Percentiles rank a stretch among this genome's conserved stretches.
These are phyloP conservation scores for Leishmania tropica DNA, from an alignment of 208 protist genomes.

Conservation along the genomic window DNA sequence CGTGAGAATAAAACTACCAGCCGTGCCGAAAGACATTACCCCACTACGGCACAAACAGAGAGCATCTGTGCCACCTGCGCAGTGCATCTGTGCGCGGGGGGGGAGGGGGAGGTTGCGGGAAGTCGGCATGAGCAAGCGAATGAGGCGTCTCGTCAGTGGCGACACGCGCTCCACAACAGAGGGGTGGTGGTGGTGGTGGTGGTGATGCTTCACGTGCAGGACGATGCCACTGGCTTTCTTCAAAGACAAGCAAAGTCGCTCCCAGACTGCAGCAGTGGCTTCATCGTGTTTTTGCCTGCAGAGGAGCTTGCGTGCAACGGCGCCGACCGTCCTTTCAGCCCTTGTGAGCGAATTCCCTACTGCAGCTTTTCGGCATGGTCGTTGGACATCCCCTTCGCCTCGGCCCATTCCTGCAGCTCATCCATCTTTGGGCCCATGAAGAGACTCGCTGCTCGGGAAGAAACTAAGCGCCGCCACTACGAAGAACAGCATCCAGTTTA, in stretches of 20 bases:
- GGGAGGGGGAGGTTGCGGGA: too few species aligned
- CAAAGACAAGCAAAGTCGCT: neutral
- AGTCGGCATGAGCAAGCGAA: too few species aligned
- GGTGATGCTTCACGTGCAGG: too few species aligned
- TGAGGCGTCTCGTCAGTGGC: too few species aligned
- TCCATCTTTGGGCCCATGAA: neutral
- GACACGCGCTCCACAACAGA: too few species aligned
- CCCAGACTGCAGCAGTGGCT: neutral
- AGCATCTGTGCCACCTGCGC: too few species aligned
- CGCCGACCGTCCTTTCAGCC: neutral
- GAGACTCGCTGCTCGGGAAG: neutral
- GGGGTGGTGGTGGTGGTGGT: too few species aligned
- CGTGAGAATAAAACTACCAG: too few species aligned
- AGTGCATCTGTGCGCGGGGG: too few species aligned
- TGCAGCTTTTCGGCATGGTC: neutral
- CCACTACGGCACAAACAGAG: too few species aligned
- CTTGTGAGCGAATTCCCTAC: neutral
- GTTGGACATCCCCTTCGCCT: neutral
- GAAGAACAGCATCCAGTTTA: neutral
- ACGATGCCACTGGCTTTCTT: too few species aligned
- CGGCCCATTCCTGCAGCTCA: neutral
- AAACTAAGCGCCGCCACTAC: neutral
- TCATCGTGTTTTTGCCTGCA: neutral
- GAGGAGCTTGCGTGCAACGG: neutral
- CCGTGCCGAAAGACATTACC: too few species aligned